Percentiles rank a stretch among this genome's conserved stretches.
phyloP scores from a whole-genome alignment of 169 alveolate species.

The Babesia caballi region DNA sequence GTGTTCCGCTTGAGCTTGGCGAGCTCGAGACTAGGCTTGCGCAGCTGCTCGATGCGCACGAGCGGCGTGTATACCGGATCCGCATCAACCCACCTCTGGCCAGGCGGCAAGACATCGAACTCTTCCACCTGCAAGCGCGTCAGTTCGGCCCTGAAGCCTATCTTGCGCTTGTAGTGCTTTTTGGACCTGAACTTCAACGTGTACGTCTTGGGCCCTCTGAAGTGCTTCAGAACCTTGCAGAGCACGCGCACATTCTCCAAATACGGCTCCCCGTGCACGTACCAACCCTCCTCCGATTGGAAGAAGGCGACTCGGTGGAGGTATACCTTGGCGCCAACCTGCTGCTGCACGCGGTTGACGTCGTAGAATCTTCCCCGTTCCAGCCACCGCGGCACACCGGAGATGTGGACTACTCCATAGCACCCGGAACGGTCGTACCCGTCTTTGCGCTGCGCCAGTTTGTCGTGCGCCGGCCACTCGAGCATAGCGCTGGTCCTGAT shows the following conservation, averaged over 20 bases:
- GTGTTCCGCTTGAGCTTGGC: constrained; percentile 55
- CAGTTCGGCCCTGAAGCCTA: constrained; percentile 78
- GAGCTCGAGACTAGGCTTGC: constrained; percentile 51
- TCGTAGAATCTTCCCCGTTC: constrained; percentile 84
- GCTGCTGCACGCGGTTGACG: constrained; percentile 77
- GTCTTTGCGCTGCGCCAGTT: constrained; percentile 69
- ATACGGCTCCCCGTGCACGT: constrained; percentile 77
- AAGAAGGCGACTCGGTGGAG: constrained; percentile 75
- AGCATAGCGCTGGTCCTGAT: not conserved
- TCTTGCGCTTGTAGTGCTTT: constrained; percentile 74
- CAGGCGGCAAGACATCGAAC: constrained; percentile 41
- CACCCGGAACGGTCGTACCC: constrained; percentile 79
- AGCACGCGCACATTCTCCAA: constrained; percentile 76
- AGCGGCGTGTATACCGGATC: constrained; percentile 56
- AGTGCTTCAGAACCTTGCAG: constrained; percentile 76
- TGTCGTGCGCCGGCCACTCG: constrained; percentile 80
- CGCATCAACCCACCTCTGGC: constrained; percentile 23
- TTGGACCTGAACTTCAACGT: constrained; percentile 77
- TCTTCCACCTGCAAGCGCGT: constrained; percentile 70
- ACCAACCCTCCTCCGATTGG: constrained; percentile 72
- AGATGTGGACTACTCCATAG: constrained; percentile 74
- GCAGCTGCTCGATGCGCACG: constrained; percentile 38
- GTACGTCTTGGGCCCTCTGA: constrained; percentile 79
- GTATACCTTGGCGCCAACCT: constrained; percentile 70
- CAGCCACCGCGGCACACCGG: constrained; percentile 79